Evolutionary conservation across 1,284 basidiomycete species (phyloP).

Genomic region (Inonotus obliquus): DNA sequence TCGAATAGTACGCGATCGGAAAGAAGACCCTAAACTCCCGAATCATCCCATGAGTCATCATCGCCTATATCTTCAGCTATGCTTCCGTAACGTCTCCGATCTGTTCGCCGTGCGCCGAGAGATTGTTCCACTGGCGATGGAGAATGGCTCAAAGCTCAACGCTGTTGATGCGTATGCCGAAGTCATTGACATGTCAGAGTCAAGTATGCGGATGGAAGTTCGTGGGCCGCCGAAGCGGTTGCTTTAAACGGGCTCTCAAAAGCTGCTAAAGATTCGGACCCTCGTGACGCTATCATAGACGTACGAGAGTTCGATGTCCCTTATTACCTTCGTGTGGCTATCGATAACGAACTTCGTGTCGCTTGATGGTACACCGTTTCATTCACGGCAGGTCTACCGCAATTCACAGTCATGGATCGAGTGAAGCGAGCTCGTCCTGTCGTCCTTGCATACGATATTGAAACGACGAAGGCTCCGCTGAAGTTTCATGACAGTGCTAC

Average conservation of each 20-base stretch:
- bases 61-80: constrained; percentile 84
- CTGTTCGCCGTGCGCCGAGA: constrained; percentile 86
- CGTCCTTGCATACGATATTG: constrained; percentile 99
- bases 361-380: constrained; percentile 95
- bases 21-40: constrained; percentile 93
- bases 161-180: constrained; percentile 98
- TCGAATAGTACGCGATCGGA: constrained; percentile 76
- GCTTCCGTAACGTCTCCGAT: constrained; percentile 91
- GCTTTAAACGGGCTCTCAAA: constrained; percentile 32
- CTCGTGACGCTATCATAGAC: constrained; percentile 89
- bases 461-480: constrained; percentile 96
- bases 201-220: constrained; percentile 61
- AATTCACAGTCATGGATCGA: constrained; percentile 76
- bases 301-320: constrained; percentile 96
- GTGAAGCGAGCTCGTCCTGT: constrained; percentile 99
- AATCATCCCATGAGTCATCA: constrained; percentile 95
- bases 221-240: constrained; percentile 53
- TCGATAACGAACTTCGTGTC: constrained; percentile 96
- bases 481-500: constrained; percentile 97
- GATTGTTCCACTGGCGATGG: constrained; percentile 82
- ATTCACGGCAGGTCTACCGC: constrained; percentile 78
- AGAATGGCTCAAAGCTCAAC: constrained; percentile 90
- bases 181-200: constrained; percentile 78
- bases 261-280: constrained; percentile 63
- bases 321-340: constrained; percentile 97